Conservation (phyloP, 768 basidiomycete species). For the Hysterangium stoloniferum region DNA sequence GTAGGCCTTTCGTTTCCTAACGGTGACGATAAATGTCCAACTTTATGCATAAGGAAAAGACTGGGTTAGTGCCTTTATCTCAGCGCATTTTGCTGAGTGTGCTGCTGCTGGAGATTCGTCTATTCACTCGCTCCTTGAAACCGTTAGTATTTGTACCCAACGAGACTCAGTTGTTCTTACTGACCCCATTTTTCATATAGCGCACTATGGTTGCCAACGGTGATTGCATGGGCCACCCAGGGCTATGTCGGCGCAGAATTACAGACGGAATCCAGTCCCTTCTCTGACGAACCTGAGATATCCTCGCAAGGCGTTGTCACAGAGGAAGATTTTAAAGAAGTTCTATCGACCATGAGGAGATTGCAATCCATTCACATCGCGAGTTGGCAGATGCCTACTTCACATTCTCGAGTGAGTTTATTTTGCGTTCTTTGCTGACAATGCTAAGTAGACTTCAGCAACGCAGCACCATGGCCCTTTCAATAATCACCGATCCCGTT, state of each 20-base stretch:
- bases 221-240: constrained; percentile 26
- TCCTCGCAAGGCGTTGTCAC: not conserved
- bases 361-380: constrained; percentile 1
- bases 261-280: constrained; percentile 17
- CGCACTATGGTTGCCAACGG: constrained; percentile 20
- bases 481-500: not conserved
- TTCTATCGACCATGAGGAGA: not conserved
- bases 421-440: not conserved
- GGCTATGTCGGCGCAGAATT: constrained; percentile 13
- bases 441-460: not conserved
- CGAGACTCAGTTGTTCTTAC: too few relatives aligned
- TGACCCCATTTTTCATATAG: constrained; percentile 24
- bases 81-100: constrained; percentile 53
- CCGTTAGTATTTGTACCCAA: constrained; percentile 47
- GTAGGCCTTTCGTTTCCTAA: constrained; percentile 25
- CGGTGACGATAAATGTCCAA: constrained; percentile 5
- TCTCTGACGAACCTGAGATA: not conserved
- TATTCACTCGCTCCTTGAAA: constrained; percentile 56
- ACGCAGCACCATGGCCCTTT: constrained; percentile 1
- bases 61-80: constrained; percentile 40
- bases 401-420: constrained; percentile 7
- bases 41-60: constrained; percentile 45
- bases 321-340: constrained; percentile 7
- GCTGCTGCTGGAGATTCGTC: constrained; percentile 56
- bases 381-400: not conserved